Evolutionary conservation across 192 early-diverging fungal genomes (phyloP), one percentile per base, ranked within the genome.

Genomic region (Backusella psychrophila): DNA sequence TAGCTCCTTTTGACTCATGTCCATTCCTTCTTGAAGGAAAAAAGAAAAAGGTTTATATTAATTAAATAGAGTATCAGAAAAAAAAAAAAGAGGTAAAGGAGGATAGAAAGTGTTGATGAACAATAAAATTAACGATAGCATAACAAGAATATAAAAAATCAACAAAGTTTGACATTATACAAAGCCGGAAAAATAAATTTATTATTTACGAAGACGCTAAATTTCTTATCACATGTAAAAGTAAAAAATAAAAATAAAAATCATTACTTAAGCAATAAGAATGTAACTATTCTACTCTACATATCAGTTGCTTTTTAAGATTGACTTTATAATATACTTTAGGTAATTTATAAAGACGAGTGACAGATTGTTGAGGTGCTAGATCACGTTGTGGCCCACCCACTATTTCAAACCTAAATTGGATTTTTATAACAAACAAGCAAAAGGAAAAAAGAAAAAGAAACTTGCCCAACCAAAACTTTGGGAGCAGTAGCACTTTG

Each of bases 311-410:
- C 6, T 53, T 53, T 7, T 53, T 53, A 21, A 21, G 1, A 7
- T 17, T 17, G 17, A 8, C 19, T 66, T 89, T 90, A 75, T 90
- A 89, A 75, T 89, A 87, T 11, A 85, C 77, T 71, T 88, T 79
- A 19, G 89, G 87, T 53, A 87, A 88, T 6, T 82, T 85, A 1
- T 88, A 82, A 71, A 99, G 84, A 26, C 91, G 81, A 19, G 85
- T 83, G 23, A 94, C 95, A 15, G 95, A 95, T 81, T 97, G 93
- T 72, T 99, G 96, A 12, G 97, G 90, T 1, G 96, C 97, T 72
- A 98, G 80, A 79, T 99, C 97, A 46, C 97, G 91, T 81, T 97
- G 96, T 4, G 95, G 88, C 77, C 96, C 94, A 15, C 90, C 97
- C 70, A 99, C 78, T 87, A 99, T 93, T 83, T 99, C 97, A 80